These are phyloP conservation scores for Cutaneotrichosporon daszewskae DNA, from an alignment of 1,284 basidiomycete species.

Conservation along the genomic window DNA sequence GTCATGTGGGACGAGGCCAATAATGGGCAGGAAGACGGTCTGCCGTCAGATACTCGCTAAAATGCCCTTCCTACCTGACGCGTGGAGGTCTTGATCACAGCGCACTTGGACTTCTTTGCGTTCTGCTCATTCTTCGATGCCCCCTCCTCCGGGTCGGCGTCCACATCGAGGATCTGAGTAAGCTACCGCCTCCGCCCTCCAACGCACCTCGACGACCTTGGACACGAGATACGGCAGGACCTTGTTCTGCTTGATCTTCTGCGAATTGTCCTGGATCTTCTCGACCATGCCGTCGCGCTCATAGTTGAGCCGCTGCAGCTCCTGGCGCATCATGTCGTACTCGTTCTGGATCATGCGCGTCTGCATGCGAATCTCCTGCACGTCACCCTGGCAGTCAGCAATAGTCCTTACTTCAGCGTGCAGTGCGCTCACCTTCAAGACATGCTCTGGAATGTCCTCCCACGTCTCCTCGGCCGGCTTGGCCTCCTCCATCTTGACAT, in stretches of 20 bases:
- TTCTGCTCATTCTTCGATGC: slow-evolving; percentile 90
- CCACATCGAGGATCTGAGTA: slow-evolving; percentile 94
- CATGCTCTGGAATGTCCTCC: slow-evolving; percentile 44
- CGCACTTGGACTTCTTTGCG: slow-evolving; percentile 93
- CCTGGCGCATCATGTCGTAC: slow-evolving; percentile 92
- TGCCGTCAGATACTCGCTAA: slow-evolving; percentile 30
- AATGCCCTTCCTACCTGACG: slow-evolving; percentile 60
- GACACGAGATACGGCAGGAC: slow-evolving; percentile 96
- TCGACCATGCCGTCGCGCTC: slow-evolving; percentile 95
- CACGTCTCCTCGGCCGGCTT: slow-evolving; percentile 38
- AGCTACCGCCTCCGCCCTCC: slow-evolving; percentile 49
- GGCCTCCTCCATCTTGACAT: slow-evolving; percentile 19
- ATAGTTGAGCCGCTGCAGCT: slow-evolving; percentile 83
- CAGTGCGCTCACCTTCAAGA: slow-evolving; percentile 33
- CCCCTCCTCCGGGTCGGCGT: slow-evolving; percentile 89
- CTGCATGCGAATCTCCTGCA: slow-evolving; percentile 61
- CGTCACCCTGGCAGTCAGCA: slow-evolving; percentile 14
- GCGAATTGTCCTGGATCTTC: slow-evolving; percentile 95
- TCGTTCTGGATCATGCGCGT: slow-evolving; percentile 90
- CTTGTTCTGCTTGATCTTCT: slow-evolving; percentile 99
- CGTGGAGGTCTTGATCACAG: slow-evolving; percentile 97
- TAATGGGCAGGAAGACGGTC: slow-evolving; percentile 96
- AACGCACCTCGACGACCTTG: slow-evolving; percentile 94
- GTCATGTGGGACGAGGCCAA: slow-evolving; percentile 90
- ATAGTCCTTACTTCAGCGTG: neutral